Evolutionary conservation across 2,329 filamentous ascomycete species (phyloP), one percentile per base, ranked within the genome.

Genomic region (Aspergillus costaricaensis): DNA sequence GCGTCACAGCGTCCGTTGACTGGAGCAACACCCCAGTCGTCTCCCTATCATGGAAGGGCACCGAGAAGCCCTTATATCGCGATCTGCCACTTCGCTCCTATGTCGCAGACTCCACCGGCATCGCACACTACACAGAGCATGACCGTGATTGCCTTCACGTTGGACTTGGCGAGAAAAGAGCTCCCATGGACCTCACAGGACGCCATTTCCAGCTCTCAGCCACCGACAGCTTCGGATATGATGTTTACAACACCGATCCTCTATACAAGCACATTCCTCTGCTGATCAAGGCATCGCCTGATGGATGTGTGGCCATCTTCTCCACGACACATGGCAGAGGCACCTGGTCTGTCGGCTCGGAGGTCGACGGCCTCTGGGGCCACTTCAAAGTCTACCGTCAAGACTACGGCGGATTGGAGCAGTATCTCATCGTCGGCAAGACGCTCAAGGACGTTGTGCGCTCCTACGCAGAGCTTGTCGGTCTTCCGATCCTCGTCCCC

Each of bases 331-430:
- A 91, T 68, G 80, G 83, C 0, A 78, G 88, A 55, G 88, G 87
- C 0, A 82, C 82, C 15, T 91, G 87, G 78, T 85, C 84, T 8
- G 80, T 91, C 7, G 89, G 89, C 2, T 85, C 86, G 1, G 89
- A 91, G 72, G 88, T 91, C 74, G 89, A 92, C 68, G 88, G 89
- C 27, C 83, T 91, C 76, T 91, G 88, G 88, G 89, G 89, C 0
- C 84, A 84, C 59, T 91, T 86, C 82, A 91, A 91, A 72, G 87
- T 90, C 19, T 90, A 90, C 67, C 83, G 88, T 7, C 89, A 91
- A 73, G 87, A 89, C 61, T 84, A 88, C 63, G 89, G 89, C 21
- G 89, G 89, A 0, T 78, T 91, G 0, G 89, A 91, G 69, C 84
- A 91, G 74, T 91, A 91, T 65, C 78, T 87, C 21, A 84, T 91